These are phyloP conservation scores for Penicillium argentinense DNA, from an alignment of 495 filamentous ascomycete genomes.

Conservation along the genomic window DNA sequence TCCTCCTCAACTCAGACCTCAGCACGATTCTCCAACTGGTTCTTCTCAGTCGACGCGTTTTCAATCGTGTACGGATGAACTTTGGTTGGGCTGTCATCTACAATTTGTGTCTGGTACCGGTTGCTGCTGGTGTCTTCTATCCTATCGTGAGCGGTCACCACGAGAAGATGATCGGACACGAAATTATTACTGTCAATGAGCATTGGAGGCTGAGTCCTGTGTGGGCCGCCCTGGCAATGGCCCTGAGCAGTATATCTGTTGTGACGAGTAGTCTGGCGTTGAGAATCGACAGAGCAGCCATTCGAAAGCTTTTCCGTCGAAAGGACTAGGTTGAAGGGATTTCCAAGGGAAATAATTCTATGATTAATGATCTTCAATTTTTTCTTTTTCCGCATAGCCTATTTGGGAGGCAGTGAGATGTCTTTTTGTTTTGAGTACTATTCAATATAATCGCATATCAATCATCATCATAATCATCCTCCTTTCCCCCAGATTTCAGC, in stretches of 20 bases:
- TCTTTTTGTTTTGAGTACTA: background rate
- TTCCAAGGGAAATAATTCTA: background rate
- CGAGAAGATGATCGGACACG: constrained; percentile 34
- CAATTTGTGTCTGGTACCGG: constrained; percentile 73
- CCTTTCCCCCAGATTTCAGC: constrained; percentile 68
- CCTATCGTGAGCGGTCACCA: constrained; percentile 55
- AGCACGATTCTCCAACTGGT: constrained; percentile 69
- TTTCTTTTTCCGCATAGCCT: background rate
- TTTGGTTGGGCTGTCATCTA: constrained; percentile 90
- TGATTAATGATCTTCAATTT: background rate
- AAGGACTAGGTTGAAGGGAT: constrained; percentile 6
- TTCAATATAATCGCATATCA: background rate
- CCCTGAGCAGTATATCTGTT: constrained; percentile 78
- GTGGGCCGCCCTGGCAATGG: constrained; percentile 88
- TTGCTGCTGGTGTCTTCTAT: constrained; percentile 82
- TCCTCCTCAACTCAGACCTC: constrained; percentile 76
- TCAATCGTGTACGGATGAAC: constrained; percentile 79
- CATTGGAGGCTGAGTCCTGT: constrained; percentile 68
- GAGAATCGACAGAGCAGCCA: constrained; percentile 39
- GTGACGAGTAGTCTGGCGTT: constrained; percentile 70
- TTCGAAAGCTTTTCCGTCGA: constrained; percentile 23
- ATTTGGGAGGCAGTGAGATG: background rate
- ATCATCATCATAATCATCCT: constrained; percentile 10
- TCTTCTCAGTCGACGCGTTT: constrained; percentile 68
- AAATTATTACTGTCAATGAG: constrained; percentile 26